phyloP scores from a whole-genome alignment of 371 early-diverging fungal genomes.

The Apophysomyces elegans region DNA sequence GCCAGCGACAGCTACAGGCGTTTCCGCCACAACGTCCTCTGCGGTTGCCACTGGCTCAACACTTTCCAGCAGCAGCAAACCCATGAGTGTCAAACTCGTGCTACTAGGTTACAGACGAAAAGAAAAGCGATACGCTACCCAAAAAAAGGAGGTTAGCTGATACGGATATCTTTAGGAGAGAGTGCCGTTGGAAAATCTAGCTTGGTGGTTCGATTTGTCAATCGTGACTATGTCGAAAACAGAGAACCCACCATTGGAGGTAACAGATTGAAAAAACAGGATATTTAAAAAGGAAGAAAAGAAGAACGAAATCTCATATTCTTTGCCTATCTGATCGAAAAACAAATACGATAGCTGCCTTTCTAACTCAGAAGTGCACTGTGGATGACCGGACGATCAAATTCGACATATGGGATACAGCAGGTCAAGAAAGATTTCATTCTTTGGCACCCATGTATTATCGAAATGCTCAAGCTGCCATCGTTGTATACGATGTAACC shows the following conservation, averaged over 20 bases:
- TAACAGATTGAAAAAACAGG: constrained; percentile 22
- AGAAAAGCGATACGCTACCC: too few relatives aligned
- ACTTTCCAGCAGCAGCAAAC: constrained; percentile 28
- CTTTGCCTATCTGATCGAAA: background rate
- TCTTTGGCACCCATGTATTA: constrained; percentile 97
- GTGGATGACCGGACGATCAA: constrained; percentile 65
- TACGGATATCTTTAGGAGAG: constrained; percentile 54
- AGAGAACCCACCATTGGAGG: constrained; percentile 94
- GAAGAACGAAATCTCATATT: background rate
- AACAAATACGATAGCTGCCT: constrained; percentile 55
- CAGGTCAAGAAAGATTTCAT: constrained; percentile 84
- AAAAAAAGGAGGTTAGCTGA: background rate
- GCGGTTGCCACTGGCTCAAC: background rate
- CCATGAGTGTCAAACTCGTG: constrained; percentile 68
- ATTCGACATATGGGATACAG: constrained; percentile 91
- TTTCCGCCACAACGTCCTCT: background rate
- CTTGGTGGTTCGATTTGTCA: constrained; percentile 78
- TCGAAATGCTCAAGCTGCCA: constrained; percentile 91
- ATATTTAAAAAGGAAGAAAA: background rate
- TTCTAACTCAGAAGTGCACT: constrained; percentile 64
- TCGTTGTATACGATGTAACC: constrained; percentile 96
- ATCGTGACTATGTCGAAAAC: constrained; percentile 89
- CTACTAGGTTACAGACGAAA: constrained; percentile 58
- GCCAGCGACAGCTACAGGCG: background rate
- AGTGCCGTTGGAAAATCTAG: constrained; percentile 79